phyloP scores from a whole-genome alignment of 1,284 basidiomycete species.

The Neonothopanus nambi region DNA sequence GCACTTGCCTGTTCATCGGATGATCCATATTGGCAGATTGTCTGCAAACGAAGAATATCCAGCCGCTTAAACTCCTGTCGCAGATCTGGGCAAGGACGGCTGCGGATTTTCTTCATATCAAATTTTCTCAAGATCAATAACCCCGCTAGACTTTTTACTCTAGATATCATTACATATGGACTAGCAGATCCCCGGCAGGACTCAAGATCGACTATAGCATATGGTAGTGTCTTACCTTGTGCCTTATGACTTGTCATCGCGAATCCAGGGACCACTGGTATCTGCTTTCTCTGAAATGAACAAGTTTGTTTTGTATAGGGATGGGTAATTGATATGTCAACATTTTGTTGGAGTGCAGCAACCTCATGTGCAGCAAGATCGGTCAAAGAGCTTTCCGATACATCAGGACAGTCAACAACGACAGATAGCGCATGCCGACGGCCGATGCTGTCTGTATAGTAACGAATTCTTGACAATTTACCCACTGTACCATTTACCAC shows the following conservation, averaged over 20 bases:
- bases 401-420: conserved; percentile 1
- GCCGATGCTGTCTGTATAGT: conserved; percentile 2
- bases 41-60: no score
- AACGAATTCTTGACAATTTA: conserved; percentile 12
- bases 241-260: conserved; percentile 34
- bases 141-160: conserved; percentile 24
- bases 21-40: no score
- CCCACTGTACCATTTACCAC: conserved; percentile 22
- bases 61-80: no score
- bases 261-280: conserved; percentile 32
- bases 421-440: conserved; percentile 11
- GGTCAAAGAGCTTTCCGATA: conserved; percentile 5
- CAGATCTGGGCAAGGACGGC: no score
- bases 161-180: conserved; percentile 34
- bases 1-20: no score
- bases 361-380: conserved; percentile 2
- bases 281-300: conserved; percentile 25
- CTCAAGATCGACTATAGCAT: conserved; percentile 27
- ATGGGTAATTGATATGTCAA: conserved; percentile 23
- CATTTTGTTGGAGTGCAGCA: conserved; percentile 6
- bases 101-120: conserved; percentile 17
- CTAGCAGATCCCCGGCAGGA: conserved; percentile 24
- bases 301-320: conserved; percentile 19
- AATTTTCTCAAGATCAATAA: conserved; percentile 29
- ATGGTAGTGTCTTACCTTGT: conserved; percentile 26